These are phyloP conservation scores for Aspergillus piperis DNA, from an alignment of 2,329 filamentous ascomycete species.

Conservation along the genomic window DNA sequence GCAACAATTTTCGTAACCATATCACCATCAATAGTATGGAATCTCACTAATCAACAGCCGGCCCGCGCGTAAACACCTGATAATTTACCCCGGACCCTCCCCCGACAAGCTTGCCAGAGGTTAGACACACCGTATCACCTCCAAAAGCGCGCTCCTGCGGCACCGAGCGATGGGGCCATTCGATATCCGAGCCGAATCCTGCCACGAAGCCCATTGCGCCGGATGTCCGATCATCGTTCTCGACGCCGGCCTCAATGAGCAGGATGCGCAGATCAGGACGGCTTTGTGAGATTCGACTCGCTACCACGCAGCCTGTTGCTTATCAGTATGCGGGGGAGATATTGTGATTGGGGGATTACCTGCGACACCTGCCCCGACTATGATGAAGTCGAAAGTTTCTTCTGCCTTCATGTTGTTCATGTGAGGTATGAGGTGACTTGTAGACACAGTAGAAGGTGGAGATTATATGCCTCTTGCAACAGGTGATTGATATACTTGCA, in stretches of 20 bases:
- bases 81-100: not conserved
- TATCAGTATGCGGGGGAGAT: not conserved
- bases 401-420: not conserved
- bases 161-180: slow-evolving; percentile 2
- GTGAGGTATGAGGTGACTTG: no score
- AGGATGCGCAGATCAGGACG: slow-evolving; percentile 1
- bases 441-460: no score
- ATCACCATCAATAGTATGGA: not conserved
- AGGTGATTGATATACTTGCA: no score
- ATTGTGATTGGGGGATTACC: not conserved
- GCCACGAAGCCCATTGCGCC: not conserved
- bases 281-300: not conserved
- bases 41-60: not conserved
- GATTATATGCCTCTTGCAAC: no score
- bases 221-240: not conserved
- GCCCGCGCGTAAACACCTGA: slow-evolving; percentile 1
- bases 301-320: not conserved
- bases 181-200: not conserved
- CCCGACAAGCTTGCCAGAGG: not conserved
- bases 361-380: not conserved
- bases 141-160: slow-evolving; percentile 2
- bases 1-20: no score
- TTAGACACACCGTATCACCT: not conserved
- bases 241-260: not conserved
- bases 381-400: not conserved